These are phyloP conservation scores for Pythium periplocum DNA, from an alignment of 352 stramenopile species.

Conservation along the genomic window DNA sequence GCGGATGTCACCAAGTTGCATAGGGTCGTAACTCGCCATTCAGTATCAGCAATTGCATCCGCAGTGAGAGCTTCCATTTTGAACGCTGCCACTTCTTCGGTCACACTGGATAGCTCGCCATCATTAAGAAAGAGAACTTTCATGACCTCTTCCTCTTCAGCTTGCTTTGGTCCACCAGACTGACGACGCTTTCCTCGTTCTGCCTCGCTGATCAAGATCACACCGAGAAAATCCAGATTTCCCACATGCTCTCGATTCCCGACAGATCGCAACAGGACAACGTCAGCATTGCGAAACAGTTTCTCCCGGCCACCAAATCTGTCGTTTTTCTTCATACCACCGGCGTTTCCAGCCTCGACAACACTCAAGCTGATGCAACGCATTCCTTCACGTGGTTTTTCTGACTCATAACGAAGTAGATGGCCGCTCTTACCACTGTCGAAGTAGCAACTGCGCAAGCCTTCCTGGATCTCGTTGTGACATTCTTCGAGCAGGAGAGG, in stretches of 20 bases:
- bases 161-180: conserved; percentile 30
- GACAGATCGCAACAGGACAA: conserved; percentile 53
- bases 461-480: conserved; percentile 75
- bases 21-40: conserved; percentile 75
- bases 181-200: conserved; percentile 54
- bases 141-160: conserved; percentile 57
- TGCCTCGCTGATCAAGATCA: conserved; percentile 70
- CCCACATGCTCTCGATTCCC: conserved; percentile 30
- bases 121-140: conserved; percentile 81
- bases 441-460: conserved; percentile 40
- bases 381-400: conserved; percentile 81
- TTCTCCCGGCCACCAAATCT: conserved; percentile 31
- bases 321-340: conserved; percentile 21
- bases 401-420: conserved; percentile 69
- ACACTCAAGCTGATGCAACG: conserved; percentile 72
- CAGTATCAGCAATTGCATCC: conserved; percentile 55
- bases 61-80: conserved; percentile 59
- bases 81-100: conserved; percentile 51
- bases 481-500: conserved; percentile 80
- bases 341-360: conserved; percentile 37
- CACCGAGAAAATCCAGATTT: conserved; percentile 64
- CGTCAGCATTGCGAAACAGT: conserved; percentile 73
- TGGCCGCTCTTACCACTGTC: conserved; percentile 35
- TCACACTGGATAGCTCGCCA: conserved; percentile 67
- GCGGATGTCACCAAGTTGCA: conserved; percentile 75